Conservation (phyloP, 2,329 filamentous ascomycete genomes). For the Trichoderma koningiopsis region DNA sequence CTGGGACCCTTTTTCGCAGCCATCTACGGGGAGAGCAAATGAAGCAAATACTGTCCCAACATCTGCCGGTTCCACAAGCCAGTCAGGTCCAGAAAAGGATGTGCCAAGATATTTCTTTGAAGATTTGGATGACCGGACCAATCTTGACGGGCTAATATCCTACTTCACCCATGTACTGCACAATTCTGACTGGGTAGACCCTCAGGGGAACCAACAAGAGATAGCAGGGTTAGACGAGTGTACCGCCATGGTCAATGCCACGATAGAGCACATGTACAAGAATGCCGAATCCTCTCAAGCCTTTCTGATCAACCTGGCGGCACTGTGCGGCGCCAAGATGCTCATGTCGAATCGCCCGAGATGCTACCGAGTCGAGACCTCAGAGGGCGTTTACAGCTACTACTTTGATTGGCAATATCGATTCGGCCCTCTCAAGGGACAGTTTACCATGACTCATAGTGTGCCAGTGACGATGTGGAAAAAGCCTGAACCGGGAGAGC, state of each 20-base stretch:
- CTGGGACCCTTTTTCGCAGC: constrained; percentile 31
- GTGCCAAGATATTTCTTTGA: constrained; percentile 41
- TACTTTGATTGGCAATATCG: constrained; percentile 57
- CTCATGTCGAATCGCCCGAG: constrained; percentile 49
- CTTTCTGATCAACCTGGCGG: constrained; percentile 62
- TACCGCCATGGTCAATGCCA: constrained; percentile 53
- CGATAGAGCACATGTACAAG: constrained; percentile 56
- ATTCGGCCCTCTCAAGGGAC: constrained; percentile 55
- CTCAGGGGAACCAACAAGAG: constrained; percentile 46
- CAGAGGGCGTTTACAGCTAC: constrained; percentile 49
- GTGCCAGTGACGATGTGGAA: constrained; percentile 50
- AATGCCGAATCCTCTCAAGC: constrained; percentile 54
- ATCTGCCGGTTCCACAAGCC: constrained; percentile 1
- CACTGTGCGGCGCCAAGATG: constrained; percentile 56
- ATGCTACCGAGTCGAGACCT: constrained; percentile 48
- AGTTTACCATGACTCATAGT: constrained; percentile 55
- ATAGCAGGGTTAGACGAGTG: constrained; percentile 55
- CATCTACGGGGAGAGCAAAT: constrained; percentile 29
- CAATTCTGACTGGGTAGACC: constrained; percentile 55
- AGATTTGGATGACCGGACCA: constrained; percentile 50
- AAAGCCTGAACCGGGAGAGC: constrained; percentile 33
- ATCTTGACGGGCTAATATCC: constrained; percentile 59
- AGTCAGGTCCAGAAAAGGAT: constrained; percentile 9
- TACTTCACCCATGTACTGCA: constrained; percentile 56
- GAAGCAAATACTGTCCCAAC: not conserved